Conservation (phyloP, 2,329 filamentous ascomycete species). For the Venturia effusa region DNA sequence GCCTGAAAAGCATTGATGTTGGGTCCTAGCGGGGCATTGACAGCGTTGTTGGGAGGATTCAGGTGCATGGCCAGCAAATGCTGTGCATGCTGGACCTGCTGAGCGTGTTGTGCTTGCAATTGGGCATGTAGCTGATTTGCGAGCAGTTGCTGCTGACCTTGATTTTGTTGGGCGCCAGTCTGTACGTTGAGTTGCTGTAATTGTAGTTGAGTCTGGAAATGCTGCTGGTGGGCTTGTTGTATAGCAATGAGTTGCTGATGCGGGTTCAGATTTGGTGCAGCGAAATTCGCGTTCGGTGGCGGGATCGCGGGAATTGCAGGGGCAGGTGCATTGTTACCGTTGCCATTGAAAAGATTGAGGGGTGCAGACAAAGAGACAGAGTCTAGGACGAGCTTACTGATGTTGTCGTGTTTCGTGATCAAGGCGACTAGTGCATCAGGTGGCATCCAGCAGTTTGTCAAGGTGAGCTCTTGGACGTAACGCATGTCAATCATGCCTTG, state of each 20-base stretch:
- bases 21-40: background rate
- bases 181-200: conserved; percentile 24
- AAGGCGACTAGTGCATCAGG: conserved; percentile 46
- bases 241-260: conserved; percentile 12
- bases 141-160: background rate
- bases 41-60: background rate
- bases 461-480: conserved; percentile 45
- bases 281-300: background rate
- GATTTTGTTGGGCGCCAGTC: conserved; percentile 12
- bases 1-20: background rate
- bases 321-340: background rate
- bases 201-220: conserved; percentile 20
- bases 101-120: background rate
- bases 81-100: background rate
- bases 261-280: background rate
- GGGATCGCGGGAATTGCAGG: background rate
- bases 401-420: conserved; percentile 35
- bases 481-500: conserved; percentile 41
- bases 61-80: background rate
- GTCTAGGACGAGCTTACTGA: conserved; percentile 48
- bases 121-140: background rate
- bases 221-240: conserved; percentile 19
- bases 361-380: conserved; percentile 47
- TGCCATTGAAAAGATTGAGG: background rate
- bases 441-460: conserved; percentile 60